Evolutionary conservation across 805 yeast species (phyloP), one percentile per base, ranked within the genome.

Genomic region (Yarrowia yakushimensis): DNA sequence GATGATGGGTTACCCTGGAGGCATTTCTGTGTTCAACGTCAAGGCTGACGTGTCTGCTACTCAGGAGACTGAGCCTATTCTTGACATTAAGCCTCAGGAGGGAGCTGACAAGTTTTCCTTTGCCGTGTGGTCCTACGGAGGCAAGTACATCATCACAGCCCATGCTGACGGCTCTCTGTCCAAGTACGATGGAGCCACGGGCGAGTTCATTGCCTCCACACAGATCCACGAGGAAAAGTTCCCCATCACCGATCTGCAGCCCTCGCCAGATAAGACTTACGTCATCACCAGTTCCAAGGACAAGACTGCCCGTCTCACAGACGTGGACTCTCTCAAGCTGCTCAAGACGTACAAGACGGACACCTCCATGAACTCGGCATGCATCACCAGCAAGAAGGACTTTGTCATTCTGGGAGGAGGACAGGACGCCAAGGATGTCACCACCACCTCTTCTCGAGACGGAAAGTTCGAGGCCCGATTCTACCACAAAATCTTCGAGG

Each of bases 381-480:
- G 96, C 67, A 87, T 94, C 68, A 92, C 99, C 15, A 96, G 98
- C 25, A 80, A 85, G 63, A 94, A 94, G 78, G 93, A 94, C 72
- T 93, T 86, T 73, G 88, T 94, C 66, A 86, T 94, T 55, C 81
- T 94, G 66, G 99, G 98, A 61, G 99, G 99, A 79, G 99, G 99
- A 85, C 98, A 94, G 80, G 98, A 91, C 71, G 98, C 99, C 41
- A 85, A 91, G 76, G 96, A 92, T 75, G 99, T 94, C 72, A 94
- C 99, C 43, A 94, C 98, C n/a, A 91, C 98, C 27, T 83, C 94
- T 43, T 85, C 91, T 63, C 81, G 87, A 54, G 96, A 93, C 76
- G 99, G 99, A 79, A 90, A 90, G 73, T 94, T 94, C 75, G 98
- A 94, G 79, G 94, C 97, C 36, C 85, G 97, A 78, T 89, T 94